Percentiles rank a stretch among this genome's conserved stretches.
phyloP scores from a whole-genome alignment of 805 yeast genomes.

The Lipomyces kockii region DNA sequence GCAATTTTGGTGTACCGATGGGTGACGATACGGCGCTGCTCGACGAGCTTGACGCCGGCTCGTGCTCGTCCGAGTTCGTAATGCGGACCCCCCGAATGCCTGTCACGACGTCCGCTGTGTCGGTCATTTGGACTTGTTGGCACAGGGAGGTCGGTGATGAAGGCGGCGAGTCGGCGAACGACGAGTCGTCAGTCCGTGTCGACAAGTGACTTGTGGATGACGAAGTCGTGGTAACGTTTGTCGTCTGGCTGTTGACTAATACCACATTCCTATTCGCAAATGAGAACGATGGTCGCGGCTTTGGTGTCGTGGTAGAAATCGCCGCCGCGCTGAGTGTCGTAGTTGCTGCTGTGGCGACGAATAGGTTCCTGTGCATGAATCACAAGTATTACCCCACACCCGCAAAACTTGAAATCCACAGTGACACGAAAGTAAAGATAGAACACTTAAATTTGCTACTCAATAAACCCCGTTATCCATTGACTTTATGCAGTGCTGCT shows the following conservation, averaged over 20 bases:
- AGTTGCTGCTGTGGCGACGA: background rate
- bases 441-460: background rate
- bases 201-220: background rate
- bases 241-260: background rate
- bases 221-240: background rate
- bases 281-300: background rate
- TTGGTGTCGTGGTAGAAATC: background rate
- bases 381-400: background rate
- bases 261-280: slow-evolving; percentile 1
- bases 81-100: background rate
- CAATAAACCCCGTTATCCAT: background rate
- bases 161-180: slow-evolving; percentile 2
- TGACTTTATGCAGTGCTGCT: background rate
- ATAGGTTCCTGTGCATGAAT: background rate
- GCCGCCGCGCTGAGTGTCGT: background rate
- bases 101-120: background rate
- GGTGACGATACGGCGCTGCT: background rate
- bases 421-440: background rate
- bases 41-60: background rate
- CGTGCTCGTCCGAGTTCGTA: background rate
- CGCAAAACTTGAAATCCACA: background rate
- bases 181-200: background rate
- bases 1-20: background rate
- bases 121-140: background rate
- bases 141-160: background rate